phyloP scores from a whole-genome alignment of 306 rosid genomes.

The Sicyos edulis region DNA sequence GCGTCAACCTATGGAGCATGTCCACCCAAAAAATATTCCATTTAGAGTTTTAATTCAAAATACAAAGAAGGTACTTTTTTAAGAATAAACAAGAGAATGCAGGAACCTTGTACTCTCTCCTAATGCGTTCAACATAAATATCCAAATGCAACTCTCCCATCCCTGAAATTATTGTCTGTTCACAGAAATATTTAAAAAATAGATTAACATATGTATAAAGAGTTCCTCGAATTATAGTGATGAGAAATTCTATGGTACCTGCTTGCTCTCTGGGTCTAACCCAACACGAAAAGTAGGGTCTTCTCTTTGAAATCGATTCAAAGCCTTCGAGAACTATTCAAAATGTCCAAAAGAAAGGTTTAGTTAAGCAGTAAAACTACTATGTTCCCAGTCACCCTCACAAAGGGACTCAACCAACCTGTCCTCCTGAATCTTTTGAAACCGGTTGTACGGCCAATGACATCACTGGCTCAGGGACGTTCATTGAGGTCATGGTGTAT shows the following conservation, averaged over 20 bases:
- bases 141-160: constrained; percentile 99
- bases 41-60: not conserved
- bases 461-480: constrained; percentile 99
- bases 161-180: constrained; percentile 91
- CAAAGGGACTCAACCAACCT: constrained; percentile 51
- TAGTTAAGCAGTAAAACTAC: not conserved
- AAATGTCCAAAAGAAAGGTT: constrained; percentile 18
- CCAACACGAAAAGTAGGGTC: constrained; percentile 99
- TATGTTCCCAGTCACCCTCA: constrained; percentile 18
- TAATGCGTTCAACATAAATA: constrained; percentile 88
- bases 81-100: constrained; percentile 13
- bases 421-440: constrained; percentile 97
- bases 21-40: not conserved
- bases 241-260: constrained; percentile 39
- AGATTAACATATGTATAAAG: constrained; percentile 1
- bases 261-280: constrained; percentile 93
- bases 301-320: constrained; percentile 94
- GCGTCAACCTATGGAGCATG: constrained; percentile 69
- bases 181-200: constrained; percentile 21
- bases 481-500: constrained; percentile 98
- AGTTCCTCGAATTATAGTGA: not conserved
- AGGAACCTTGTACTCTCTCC: constrained; percentile 83
- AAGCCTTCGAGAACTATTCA: constrained; percentile 86
- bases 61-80: not conserved
- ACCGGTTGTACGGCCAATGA: constrained; percentile 96